Evolutionary conservation across 331 rosid genomes (phyloP), one percentile per base, ranked within the genome.

Genomic region (Rosa hybrid): DNA sequence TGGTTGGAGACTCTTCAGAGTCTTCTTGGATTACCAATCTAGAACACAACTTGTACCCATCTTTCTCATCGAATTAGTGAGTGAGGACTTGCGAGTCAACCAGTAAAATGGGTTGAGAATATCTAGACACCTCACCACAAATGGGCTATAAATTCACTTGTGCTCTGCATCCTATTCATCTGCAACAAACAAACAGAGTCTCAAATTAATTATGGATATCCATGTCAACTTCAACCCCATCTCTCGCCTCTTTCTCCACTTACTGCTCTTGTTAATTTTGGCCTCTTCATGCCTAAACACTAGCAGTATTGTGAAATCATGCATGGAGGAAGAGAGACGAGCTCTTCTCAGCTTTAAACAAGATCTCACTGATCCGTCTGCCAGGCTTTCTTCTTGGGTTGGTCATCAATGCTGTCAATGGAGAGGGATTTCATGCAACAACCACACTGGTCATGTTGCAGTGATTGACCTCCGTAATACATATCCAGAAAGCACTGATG

Each of bases 351-450:
- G 12, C n/a, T 74, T 53, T 54, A 21, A 42, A n/a, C 39, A 0
- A 42, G 70, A 38, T 75, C 16, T 75, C 1, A 16, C 5, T 57
- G 56, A 75, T 75, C 54, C 1, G 21, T 14, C 69, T 6, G 69
- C 21, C 0, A 25, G 79, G 45, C 71, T 76, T 44, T 59, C 59
- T 44, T 59, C 79, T 14, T 76, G 71, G 71, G 45, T 44, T 0
- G 79, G 79, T 25, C 45, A 5, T 0, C 45, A 16, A 2, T 75
- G 71, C 18, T 75, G 71, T 1, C 57, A 8, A 8, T 60, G 79
- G 79, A 23, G 23, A 23, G 79, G 79, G 27, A 25, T 60, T 18
- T 51, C 17, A 34, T 73, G 77, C 77, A 30, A 18, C 64, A 72
- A 72, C 27, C 27, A 5, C 5, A 75, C 79, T 0, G 71, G 79